Evolutionary conservation across 257 asterid genomes (phyloP), one percentile per base, ranked within the genome.

Genomic region (Solanum arcanum): DNA sequence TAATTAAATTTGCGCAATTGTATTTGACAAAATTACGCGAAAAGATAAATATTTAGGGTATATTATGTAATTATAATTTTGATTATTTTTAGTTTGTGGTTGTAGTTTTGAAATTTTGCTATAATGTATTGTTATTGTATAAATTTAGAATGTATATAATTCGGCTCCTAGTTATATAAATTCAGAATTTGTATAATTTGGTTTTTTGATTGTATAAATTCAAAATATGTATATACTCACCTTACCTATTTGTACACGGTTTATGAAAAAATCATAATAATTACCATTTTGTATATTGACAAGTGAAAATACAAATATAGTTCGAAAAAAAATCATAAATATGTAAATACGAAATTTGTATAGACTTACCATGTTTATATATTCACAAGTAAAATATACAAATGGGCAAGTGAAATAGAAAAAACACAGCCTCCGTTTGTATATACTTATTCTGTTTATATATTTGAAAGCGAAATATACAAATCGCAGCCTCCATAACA

Each of bases 51-150:
- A 7, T 56, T 18, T 56, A 42, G 13, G 10, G 12, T 3, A 18
- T 56, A 56, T 18, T 7, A 56, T 56, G 11, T 18, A 56, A 56
- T 56, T 56, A 56, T 56, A 52, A 9, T 52, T 18, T 52, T 52
- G 62, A 52, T 18, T 52, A 18, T 52, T 18, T 52, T 52, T 52
- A 18, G 18, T 56, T 56, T 56, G 11, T 56, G 11, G 4, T 56
- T 18, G 8, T 56, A 18, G 2, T 56, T 56, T 18, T 6, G 1
- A 52, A 52, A 18, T 56, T 56, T 18, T 56, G 9, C 20, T 56
- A 7, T 7, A 18, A 0, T 18, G 5, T 18, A 7, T 56, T 0
- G 1, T 56, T 0, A 56, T 56, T 56, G 0, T 56, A 56, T 56
- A 56, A 56, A 56, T 18, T 56, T 9, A 7, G 2, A 18, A 3